Base-by-base conservation (phyloP, 257 asterid genomes). In the Forsythia viridissima region DNA sequence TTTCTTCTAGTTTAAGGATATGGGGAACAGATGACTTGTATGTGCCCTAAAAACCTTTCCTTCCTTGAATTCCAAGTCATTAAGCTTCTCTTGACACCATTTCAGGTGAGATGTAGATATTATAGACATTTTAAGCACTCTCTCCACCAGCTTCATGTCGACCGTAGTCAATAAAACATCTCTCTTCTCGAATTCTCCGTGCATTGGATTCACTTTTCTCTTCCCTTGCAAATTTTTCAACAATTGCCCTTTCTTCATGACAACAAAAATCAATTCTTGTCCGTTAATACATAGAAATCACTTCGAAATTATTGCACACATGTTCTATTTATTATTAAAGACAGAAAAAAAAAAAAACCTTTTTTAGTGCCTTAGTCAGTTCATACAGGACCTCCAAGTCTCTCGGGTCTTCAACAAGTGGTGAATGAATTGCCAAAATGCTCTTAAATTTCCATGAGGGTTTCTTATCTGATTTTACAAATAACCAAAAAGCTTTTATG, bases 41-140 rank as follows among this genome's bases (percentile, higher is more conserved):
- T 76, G 78, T 18, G 21, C 72, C 82, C 91, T 88, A 11, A 51
- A 65, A 21, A 89, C 39, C 9, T 44, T 79, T 10, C 86, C 90
- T 34, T 85, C 74, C 74, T 48, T 66, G 63, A 89, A 81, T 37
- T 82, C 82, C 18, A 89, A 30, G 76, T 77, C 81, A 42, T 66
- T 42, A 7, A 92, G 90, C 88, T 89, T 92, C n/a, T 80, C 65
- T 40, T 74, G 85, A 79, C 97, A 90, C 95, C 97, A 92, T 36
- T 83, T 72, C 9, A 92, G 80, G 48, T 86, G 96, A 59, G 88
- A 81, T 1, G 72, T 76, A 8, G 90, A 83, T 75, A 92, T 70
- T 24, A 77, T 21, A 5, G 84, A 20, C 89, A 89, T 84, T 59
- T 79, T 80, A 0, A 89, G 92, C 66, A 88, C 79, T 80, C 59